These are phyloP conservation scores for Boletus tomentosulus DNA, from an alignment of 768 basidiomycete genomes.

Conservation along the genomic window DNA sequence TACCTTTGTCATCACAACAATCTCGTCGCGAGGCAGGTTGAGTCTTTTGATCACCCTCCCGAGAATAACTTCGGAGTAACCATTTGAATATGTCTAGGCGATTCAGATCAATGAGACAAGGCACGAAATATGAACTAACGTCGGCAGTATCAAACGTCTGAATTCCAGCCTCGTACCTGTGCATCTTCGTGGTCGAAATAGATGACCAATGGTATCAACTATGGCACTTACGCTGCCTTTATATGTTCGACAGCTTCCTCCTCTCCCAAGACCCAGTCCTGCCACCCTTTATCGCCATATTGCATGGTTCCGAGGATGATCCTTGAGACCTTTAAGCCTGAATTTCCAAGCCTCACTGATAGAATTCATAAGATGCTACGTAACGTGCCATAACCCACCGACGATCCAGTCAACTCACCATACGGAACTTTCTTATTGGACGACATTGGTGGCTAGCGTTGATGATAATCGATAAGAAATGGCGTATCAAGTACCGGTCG, in stretches of 20 bases:
- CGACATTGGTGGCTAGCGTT: constrained; percentile 14
- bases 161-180: constrained; percentile 34
- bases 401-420: constrained; percentile 20
- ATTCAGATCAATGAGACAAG: not conserved
- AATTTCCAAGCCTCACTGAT: constrained; percentile 42
- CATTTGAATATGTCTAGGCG: constrained; percentile 58
- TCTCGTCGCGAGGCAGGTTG: constrained; percentile 65
- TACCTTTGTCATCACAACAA: constrained; percentile 78
- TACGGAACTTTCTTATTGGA: constrained; percentile 28
- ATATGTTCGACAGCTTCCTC: constrained; percentile 44
- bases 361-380: not conserved
- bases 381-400: not conserved
- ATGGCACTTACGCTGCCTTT: constrained; percentile 39
- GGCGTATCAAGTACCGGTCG: not conserved
- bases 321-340: constrained; percentile 48
- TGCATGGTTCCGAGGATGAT: constrained; percentile 49
- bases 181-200: not conserved
- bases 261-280: constrained; percentile 49
- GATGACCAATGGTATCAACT: not conserved
- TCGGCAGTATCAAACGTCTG: constrained; percentile 36
- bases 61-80: constrained; percentile 59
- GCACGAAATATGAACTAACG: constrained; percentile 14
- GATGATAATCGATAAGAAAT: not conserved
- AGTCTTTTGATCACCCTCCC: constrained; percentile 69
- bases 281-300: constrained; percentile 46